Conservation (phyloP, 371 early-diverging fungal species). For the Aphelidium insulamus region DNA sequence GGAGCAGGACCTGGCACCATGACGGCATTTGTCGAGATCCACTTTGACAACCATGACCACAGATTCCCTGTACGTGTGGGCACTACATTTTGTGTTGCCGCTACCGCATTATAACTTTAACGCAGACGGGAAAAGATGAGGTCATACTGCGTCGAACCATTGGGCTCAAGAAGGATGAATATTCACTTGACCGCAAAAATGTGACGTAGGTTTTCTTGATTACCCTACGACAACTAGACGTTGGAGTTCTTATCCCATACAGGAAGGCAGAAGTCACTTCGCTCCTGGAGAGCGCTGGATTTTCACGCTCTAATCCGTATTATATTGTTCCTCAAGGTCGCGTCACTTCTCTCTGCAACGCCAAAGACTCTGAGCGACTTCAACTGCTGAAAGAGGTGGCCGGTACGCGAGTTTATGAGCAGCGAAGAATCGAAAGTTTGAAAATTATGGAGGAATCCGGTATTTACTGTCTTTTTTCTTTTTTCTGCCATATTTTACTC, state of each 20-base stretch:
- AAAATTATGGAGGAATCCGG: constrained; percentile 86
- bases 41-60: constrained; percentile 86
- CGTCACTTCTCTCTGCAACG: constrained; percentile 78
- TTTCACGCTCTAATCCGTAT: constrained; percentile 94
- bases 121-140: constrained; percentile 59
- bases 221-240: not conserved
- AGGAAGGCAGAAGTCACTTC: constrained; percentile 82
- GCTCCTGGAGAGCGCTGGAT: constrained; percentile 90
- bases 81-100: not conserved
- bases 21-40: constrained; percentile 91
- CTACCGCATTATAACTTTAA: not conserved
- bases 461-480: constrained; percentile 6
- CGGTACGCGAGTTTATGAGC: constrained; percentile 94
- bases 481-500: not conserved
- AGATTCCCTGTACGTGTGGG: constrained; percentile 75
- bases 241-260: constrained; percentile 3
- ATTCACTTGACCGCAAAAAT: constrained; percentile 76
- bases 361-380: constrained; percentile 75
- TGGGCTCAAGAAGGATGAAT: constrained; percentile 92
- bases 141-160: constrained; percentile 80
- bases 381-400: constrained; percentile 92
- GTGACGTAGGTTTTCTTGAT: constrained; percentile 29
- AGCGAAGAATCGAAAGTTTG: constrained; percentile 65
- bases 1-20: constrained; percentile 78
- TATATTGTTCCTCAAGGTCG: constrained; percentile 99